A percentile compares a stretch with the other conserved stretches of the same genome.
Evolutionary conservation across 352 stramenopile genomes (phyloP).

Genomic region (Phytophthora foliorum): DNA sequence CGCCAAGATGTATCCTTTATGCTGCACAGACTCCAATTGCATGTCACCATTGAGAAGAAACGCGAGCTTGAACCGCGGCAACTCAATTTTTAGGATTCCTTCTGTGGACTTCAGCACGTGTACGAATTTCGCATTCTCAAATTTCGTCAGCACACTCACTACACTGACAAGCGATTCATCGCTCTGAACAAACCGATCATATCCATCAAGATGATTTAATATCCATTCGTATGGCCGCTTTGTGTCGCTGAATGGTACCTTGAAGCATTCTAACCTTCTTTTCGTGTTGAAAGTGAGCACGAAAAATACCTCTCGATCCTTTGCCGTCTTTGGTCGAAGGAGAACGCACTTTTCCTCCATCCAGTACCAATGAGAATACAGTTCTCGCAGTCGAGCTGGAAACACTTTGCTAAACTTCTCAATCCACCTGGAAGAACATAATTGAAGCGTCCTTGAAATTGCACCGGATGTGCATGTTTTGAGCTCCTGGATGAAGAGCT

Average conservation of each 20-base stretch:
- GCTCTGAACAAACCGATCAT: constrained; percentile 35
- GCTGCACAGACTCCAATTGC: constrained; percentile 42
- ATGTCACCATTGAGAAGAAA: constrained; percentile 41
- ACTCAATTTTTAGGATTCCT: constrained; percentile 39
- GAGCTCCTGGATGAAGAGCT: constrained; percentile 52
- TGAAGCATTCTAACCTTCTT: constrained; percentile 30
- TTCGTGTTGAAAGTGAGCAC: constrained; percentile 20
- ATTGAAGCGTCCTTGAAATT: constrained; percentile 37
- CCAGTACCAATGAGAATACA: constrained; percentile 69
- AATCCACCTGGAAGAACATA: constrained; percentile 43
- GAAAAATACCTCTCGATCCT: constrained; percentile 30
- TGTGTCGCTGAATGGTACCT: constrained; percentile 42
- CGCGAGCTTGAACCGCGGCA: constrained; percentile 52
- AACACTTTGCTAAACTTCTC: constrained; percentile 26
- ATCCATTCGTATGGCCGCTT: constrained; percentile 23
- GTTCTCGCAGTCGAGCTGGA: constrained; percentile 33
- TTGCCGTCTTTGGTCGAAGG: constrained; percentile 35
- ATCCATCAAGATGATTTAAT: constrained; percentile 17
- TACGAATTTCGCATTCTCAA: constrained; percentile 47
- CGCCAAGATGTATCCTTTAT: constrained; percentile 54
- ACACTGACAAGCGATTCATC: constrained; percentile 14
- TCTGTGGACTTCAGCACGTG: constrained; percentile 34
- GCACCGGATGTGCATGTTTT: background rate
- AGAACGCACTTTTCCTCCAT: constrained; percentile 51
- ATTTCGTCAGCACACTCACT: constrained; percentile 44